Evolutionary conservation across 345 rosid genomes (phyloP).

Genomic region (Citrus medica): DNA sequence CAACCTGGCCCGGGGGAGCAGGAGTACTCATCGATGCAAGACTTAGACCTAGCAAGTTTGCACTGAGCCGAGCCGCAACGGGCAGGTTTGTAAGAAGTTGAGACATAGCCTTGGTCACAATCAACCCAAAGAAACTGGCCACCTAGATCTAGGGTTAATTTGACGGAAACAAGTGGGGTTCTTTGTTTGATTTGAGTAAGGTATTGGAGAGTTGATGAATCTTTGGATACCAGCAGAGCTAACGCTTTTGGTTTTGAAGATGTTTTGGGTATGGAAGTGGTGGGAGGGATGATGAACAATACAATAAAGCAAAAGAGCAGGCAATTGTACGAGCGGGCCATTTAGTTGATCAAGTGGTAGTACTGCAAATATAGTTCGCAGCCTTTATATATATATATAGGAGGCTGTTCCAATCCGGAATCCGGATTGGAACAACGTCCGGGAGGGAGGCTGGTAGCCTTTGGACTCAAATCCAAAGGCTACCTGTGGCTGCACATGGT

Average conservation of each 20-base stretch:
- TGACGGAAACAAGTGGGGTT: slow-evolving; percentile 16
- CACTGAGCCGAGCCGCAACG: slow-evolving; percentile 38
- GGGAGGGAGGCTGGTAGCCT: too few relatives aligned
- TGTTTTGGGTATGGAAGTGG: neutral
- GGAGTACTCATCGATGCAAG: neutral
- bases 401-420: too few relatives aligned
- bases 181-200: slow-evolving; percentile 25
- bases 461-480: too few relatives aligned
- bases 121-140: slow-evolving; percentile 43
- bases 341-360: neutral
- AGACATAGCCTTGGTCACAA: slow-evolving; percentile 34
- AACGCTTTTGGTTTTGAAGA: slow-evolving; percentile 10
- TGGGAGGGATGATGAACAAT: neutral
- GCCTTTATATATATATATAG: too few relatives aligned
- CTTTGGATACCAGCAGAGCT: slow-evolving; percentile 20
- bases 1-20: neutral
- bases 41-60: slow-evolving; percentile 20
- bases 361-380: too few relatives aligned
- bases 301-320: neutral
- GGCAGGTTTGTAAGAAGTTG: slow-evolving; percentile 33
- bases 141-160: slow-evolving; percentile 38
- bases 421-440: too few relatives aligned
- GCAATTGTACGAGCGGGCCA: neutral
- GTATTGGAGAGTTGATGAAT: slow-evolving; percentile 19
- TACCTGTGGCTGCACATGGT: too few relatives aligned